A percentile compares a stretch with the other conserved stretches of the same genome.
These are phyloP conservation scores for Botrytis hyacinthi DNA, from an alignment of 2,329 filamentous ascomycete genomes.

Conservation along the genomic window DNA sequence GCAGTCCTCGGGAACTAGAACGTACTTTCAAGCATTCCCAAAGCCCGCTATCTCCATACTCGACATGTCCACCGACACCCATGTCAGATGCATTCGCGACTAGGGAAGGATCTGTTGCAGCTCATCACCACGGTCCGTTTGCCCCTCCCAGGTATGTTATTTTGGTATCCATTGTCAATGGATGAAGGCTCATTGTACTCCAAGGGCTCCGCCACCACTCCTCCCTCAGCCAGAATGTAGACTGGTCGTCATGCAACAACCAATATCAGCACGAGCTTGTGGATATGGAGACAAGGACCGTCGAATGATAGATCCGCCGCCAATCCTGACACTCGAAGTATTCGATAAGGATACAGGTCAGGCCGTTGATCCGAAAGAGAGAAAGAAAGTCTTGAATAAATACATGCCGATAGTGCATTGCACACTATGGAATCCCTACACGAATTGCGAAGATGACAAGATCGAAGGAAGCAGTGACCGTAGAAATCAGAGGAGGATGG, in stretches of 20 bases:
- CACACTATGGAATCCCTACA: slow-evolving; percentile 69
- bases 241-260: slow-evolving; percentile 56
- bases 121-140: slow-evolving; percentile 18
- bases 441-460: slow-evolving; percentile 64
- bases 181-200: slow-evolving; percentile 15
- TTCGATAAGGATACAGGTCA: slow-evolving; percentile 15
- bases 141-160: slow-evolving; percentile 17
- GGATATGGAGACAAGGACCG: slow-evolving; percentile 81
- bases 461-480: slow-evolving; percentile 62
- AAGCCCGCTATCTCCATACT: slow-evolving; percentile 7
- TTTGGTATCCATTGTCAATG: slow-evolving; percentile 11
- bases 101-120: slow-evolving; percentile 13
- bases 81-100: neutral
- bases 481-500: slow-evolving; percentile 69
- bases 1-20: slow-evolving; percentile 17
- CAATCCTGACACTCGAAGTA: slow-evolving; percentile 58
- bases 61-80: slow-evolving; percentile 5
- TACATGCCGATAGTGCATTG: slow-evolving; percentile 57
- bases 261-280: slow-evolving; percentile 73
- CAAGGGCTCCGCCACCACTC: neutral
- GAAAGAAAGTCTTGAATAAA: slow-evolving; percentile 5
- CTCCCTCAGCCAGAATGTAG: slow-evolving; percentile 16
- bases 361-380: neutral
- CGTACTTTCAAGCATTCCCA: slow-evolving; percentile 16
- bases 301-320: slow-evolving; percentile 78